phyloP scores from a whole-genome alignment of 1,284 basidiomycete species.

The Trametes polyzona region DNA sequence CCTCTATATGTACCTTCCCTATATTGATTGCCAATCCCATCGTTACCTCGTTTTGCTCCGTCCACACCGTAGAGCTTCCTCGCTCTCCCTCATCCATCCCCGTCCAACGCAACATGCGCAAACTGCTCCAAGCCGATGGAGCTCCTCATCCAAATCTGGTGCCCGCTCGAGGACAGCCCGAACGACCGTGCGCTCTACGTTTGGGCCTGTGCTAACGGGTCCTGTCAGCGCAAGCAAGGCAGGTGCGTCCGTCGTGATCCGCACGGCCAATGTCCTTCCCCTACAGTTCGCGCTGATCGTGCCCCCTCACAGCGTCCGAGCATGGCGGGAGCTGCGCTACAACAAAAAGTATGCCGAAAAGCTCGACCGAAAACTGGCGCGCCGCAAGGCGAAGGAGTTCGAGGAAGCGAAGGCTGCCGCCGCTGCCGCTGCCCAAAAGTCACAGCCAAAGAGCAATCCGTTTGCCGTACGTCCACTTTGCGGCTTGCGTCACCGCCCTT shows the following conservation, averaged over 20 bases:
- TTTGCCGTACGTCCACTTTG: slow-evolving; percentile 62
- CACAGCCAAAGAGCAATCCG: slow-evolving; percentile 55
- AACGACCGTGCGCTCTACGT: slow-evolving; percentile 82
- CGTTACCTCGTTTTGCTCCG: background rate
- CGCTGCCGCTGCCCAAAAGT: slow-evolving; percentile 38
- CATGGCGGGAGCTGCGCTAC: slow-evolving; percentile 73
- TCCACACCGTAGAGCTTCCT: slow-evolving; percentile 36
- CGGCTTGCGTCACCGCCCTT: background rate
- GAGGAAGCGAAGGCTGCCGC: slow-evolving; percentile 35
- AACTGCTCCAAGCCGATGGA: slow-evolving; percentile 74
- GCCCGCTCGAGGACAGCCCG: slow-evolving; percentile 80
- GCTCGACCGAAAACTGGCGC: slow-evolving; percentile 50
- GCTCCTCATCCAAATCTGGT: slow-evolving; percentile 83
- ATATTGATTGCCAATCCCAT: slow-evolving; percentile 32
- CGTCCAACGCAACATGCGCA: slow-evolving; percentile 58
- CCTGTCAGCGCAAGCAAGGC: slow-evolving; percentile 74
- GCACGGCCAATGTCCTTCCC: background rate
- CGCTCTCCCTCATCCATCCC: slow-evolving; percentile 34
- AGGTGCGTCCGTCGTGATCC: slow-evolving; percentile 39
- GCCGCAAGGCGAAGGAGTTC: slow-evolving; percentile 43
- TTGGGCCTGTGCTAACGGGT: slow-evolving; percentile 72
- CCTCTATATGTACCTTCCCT: slow-evolving; percentile 48
- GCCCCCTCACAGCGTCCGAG: slow-evolving; percentile 60
- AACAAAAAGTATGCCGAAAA: slow-evolving; percentile 76
- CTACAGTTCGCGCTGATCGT: slow-evolving; percentile 5